Evolutionary conservation across 2,329 filamentous ascomycete genomes (phyloP).

Genomic region (Beauveria varroae): DNA sequence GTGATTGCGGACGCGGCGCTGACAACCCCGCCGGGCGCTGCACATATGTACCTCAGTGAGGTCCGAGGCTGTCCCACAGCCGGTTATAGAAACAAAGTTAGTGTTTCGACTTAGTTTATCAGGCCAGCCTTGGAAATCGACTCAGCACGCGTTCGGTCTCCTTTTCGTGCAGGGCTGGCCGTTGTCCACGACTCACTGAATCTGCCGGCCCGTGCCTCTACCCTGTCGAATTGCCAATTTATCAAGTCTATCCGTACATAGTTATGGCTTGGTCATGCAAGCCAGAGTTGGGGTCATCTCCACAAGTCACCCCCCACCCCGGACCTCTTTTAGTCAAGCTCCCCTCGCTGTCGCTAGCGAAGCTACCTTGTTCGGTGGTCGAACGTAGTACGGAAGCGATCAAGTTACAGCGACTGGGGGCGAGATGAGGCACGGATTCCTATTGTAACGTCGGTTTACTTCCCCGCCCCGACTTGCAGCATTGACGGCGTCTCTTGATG

Average conservation of each 20-base stretch:
- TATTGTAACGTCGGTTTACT: constrained; percentile 8
- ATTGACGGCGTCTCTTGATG: background rate
- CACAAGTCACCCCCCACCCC: background rate
- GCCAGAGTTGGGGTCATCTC: background rate
- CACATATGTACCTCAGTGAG: too few relatives aligned
- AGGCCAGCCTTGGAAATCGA: too few relatives aligned
- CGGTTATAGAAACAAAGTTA: too few relatives aligned
- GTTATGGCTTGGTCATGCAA: background rate
- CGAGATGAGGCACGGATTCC: background rate
- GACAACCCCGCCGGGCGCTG: background rate
- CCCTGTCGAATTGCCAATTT: background rate
- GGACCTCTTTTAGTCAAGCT: background rate
- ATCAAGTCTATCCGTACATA: background rate
- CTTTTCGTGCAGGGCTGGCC: background rate
- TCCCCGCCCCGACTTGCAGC: constrained; percentile 1
- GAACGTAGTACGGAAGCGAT: background rate
- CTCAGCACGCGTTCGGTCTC: too few relatives aligned
- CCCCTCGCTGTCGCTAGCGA: background rate
- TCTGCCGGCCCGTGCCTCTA: background rate
- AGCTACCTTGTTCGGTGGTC: background rate
- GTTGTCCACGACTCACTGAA: background rate
- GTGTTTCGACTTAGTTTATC: too few relatives aligned
- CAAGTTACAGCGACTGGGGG: background rate
- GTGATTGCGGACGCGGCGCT: background rate
- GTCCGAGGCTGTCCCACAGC: too few relatives aligned